Evolutionary conservation across 305 asterid species (phyloP).

Genomic region (Rubia balearica): DNA sequence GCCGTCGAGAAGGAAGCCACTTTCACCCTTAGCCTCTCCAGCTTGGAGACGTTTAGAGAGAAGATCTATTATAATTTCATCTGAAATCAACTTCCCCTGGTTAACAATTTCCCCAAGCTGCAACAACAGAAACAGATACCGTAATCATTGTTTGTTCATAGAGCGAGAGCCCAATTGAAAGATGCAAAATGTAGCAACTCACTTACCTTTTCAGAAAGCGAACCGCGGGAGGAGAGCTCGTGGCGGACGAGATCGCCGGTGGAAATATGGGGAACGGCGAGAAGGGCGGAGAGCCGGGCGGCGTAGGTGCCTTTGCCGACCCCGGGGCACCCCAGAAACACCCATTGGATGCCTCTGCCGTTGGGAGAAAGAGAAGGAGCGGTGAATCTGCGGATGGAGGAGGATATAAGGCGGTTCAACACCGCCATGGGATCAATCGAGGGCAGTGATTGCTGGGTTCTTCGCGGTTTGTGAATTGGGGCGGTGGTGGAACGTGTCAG

Average conservation of each 20-base stretch:
- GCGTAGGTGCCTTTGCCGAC: conserved; percentile 97
- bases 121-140: conserved; percentile 21
- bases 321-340: conserved; percentile 88
- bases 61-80: conserved; percentile 74
- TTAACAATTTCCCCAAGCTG: conserved; percentile 85
- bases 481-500: neutral
- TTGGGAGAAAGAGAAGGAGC: conserved; percentile 18
- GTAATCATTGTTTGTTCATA: neutral
- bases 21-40: conserved; percentile 70
- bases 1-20: conserved; percentile 90
- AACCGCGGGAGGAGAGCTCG: conserved; percentile 54
- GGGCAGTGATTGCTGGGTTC: neutral
- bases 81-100: conserved; percentile 75
- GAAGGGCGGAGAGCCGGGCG: conserved; percentile 61
- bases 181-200: neutral
- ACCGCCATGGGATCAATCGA: conserved; percentile 44
- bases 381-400: neutral
- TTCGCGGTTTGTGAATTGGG: neutral
- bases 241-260: conserved; percentile 97
- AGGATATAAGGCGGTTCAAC: conserved; percentile 43
- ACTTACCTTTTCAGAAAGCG: conserved; percentile 61
- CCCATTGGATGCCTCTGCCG: conserved; percentile 83
- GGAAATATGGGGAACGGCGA: conserved; percentile 86
- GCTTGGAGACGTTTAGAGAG: conserved; percentile 80
- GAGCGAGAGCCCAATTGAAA: too few relatives aligned